Percentiles rank a stretch among this genome's conserved stretches.
phyloP scores from a whole-genome alignment of 2,329 filamentous ascomycete species.

The Aureobasidium namibiae region DNA sequence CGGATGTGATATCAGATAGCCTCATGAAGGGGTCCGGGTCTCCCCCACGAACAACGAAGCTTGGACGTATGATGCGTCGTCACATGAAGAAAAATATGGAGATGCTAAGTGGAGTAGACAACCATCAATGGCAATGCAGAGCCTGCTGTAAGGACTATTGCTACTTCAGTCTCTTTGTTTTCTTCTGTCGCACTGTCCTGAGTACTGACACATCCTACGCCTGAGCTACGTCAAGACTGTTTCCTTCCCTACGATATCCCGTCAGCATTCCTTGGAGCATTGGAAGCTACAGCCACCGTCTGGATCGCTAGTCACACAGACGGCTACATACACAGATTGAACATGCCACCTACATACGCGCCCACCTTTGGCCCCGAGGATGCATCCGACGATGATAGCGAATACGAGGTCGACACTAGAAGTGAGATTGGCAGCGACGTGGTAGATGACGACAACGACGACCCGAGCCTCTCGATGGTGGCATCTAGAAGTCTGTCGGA shows the following conservation, averaged over 20 bases:
- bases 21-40: neutral
- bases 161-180: neutral
- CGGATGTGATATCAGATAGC: no score
- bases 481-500: constrained; percentile 1
- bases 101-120: constrained; percentile 1
- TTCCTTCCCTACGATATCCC: neutral
- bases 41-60: neutral
- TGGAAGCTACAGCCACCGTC: neutral
- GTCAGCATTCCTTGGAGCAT: neutral
- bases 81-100: constrained; percentile 10
- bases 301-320: neutral
- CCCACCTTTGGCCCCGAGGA: constrained; percentile 7
- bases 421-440: neutral
- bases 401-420: neutral
- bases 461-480: neutral
- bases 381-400: constrained; percentile 2
- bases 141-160: neutral
- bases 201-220: neutral
- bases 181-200: neutral
- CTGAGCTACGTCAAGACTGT: neutral
- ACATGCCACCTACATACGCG: constrained; percentile 9
- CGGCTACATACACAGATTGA: neutral
- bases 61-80: constrained; percentile 2
- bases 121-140: neutral
- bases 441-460: neutral